These are phyloP conservation scores for Claviceps purpurea DNA, from an alignment of 2,329 filamentous ascomycete genomes.

Conservation along the genomic window DNA sequence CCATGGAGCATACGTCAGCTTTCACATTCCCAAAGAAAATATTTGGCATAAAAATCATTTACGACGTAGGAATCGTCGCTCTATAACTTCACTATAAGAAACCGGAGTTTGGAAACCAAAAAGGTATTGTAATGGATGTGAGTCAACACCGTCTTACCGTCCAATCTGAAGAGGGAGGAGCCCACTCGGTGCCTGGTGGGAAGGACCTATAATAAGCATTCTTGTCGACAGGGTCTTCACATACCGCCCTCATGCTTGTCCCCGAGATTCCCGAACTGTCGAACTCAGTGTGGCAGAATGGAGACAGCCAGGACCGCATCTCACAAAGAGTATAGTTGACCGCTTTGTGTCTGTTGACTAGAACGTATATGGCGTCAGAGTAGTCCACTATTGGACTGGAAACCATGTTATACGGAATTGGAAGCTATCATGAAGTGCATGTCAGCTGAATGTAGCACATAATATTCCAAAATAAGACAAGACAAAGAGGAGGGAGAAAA, in stretches of 20 bases:
- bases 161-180: constrained; percentile 34
- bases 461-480: background rate
- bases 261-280: constrained; percentile 42
- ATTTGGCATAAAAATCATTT: background rate
- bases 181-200: constrained; percentile 16
- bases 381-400: constrained; percentile 34
- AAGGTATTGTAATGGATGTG: background rate
- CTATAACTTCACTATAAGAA: background rate
- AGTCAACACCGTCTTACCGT: constrained; percentile 14
- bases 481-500: background rate
- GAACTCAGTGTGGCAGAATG: constrained; percentile 53
- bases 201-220: no score
- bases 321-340: constrained; percentile 54
- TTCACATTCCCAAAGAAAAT: no score
- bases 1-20: background rate
- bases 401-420: constrained; percentile 52
- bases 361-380: constrained; percentile 48
- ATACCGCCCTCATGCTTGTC: constrained; percentile 45
- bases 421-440: constrained; percentile 25
- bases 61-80: background rate
- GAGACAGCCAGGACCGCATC: constrained; percentile 48
- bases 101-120: no score
- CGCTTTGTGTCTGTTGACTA: no score
- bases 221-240: no score
- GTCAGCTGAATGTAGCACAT: background rate